phyloP scores from a whole-genome alignment of 1,284 basidiomycete species.

The Inonotus obliquus region DNA sequence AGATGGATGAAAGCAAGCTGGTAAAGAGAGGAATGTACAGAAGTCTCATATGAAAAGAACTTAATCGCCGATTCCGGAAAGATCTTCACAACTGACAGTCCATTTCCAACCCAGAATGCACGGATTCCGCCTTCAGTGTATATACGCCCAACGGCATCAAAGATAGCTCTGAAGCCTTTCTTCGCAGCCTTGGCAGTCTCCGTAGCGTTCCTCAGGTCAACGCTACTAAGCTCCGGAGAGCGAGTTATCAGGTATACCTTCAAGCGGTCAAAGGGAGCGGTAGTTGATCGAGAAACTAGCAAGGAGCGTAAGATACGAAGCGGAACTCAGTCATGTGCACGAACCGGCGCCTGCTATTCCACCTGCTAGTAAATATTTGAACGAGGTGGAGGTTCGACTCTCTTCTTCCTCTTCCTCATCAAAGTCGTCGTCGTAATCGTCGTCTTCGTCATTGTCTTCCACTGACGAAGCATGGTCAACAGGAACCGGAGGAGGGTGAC shows the following conservation, averaged over 20 bases:
- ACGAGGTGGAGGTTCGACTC: constrained; percentile 62
- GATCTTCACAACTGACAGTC: constrained; percentile 84
- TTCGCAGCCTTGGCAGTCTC: constrained; percentile 40
- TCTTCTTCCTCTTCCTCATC: constrained; percentile 59
- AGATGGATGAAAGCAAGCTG: constrained; percentile 21
- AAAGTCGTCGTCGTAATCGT: constrained; percentile 38
- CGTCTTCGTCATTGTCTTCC: constrained; percentile 34
- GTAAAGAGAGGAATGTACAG: constrained; percentile 47
- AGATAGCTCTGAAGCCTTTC: constrained; percentile 67
- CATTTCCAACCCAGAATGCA: constrained; percentile 93
- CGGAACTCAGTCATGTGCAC: constrained; percentile 22
- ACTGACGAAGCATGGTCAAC: constrained; percentile 27
- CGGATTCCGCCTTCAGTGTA: constrained; percentile 84
- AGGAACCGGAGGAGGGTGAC: constrained; percentile 24
- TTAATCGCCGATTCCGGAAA: constrained; percentile 98
- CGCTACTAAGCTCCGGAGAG: constrained; percentile 61
- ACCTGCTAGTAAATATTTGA: constrained; percentile 90
- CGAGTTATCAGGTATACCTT: constrained; percentile 96
- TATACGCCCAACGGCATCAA: constrained; percentile 70
- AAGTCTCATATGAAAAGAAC: constrained; percentile 93
- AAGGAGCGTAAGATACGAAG: constrained; percentile 14
- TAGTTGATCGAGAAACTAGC: constrained; percentile 89
- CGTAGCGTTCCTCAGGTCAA: constrained; percentile 28
- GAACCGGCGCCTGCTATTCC: constrained; percentile 90
- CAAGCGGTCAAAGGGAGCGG: constrained; percentile 95